phyloP scores from a whole-genome alignment of 1,139 yeast genomes.

The Hansenula sp. region DNA sequence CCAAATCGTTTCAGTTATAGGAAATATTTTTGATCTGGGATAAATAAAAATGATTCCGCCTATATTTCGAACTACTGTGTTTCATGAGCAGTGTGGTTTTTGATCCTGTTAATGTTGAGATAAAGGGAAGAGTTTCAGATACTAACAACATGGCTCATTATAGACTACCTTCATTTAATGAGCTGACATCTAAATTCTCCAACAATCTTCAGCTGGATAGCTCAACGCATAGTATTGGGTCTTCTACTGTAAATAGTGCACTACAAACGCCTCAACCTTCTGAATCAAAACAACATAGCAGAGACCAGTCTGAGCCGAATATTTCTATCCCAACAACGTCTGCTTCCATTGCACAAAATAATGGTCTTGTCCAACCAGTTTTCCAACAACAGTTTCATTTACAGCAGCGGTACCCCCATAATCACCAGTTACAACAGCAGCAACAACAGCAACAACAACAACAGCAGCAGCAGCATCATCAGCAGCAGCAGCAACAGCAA shows the following conservation, averaged over 20 bases:
- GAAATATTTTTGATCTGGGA: not conserved
- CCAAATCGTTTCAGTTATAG: not conserved
- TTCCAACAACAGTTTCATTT: not conserved
- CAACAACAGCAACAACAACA: conserved; percentile 1
- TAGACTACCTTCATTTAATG: conserved; percentile 23
- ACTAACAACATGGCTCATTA: conserved; percentile 7
- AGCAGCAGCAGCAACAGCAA: not conserved
- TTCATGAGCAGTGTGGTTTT: not conserved
- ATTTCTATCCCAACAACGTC: not conserved
- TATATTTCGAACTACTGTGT: conserved; percentile 2
- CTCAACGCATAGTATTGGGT: not conserved
- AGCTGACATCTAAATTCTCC: conserved; percentile 16
- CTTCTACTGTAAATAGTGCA: not conserved
- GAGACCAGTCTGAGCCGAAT: too few species aligned
- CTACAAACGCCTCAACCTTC: not conserved
- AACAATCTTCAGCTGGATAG: not conserved
- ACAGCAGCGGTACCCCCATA: not conserved
- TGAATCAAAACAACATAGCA: not conserved
- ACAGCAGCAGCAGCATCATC: not conserved
- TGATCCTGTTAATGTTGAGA: too few species aligned
- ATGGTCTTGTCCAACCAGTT: not conserved
- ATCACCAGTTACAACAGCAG: not conserved
- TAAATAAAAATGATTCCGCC: conserved; percentile 2
- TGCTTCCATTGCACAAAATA: not conserved
- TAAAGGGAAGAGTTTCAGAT: not conserved